A percentile compares a stretch with the other conserved stretches of the same genome.
These are phyloP conservation scores for Microbotryum intermedium DNA, from an alignment of 1,284 basidiomycete genomes.

Conservation along the genomic window DNA sequence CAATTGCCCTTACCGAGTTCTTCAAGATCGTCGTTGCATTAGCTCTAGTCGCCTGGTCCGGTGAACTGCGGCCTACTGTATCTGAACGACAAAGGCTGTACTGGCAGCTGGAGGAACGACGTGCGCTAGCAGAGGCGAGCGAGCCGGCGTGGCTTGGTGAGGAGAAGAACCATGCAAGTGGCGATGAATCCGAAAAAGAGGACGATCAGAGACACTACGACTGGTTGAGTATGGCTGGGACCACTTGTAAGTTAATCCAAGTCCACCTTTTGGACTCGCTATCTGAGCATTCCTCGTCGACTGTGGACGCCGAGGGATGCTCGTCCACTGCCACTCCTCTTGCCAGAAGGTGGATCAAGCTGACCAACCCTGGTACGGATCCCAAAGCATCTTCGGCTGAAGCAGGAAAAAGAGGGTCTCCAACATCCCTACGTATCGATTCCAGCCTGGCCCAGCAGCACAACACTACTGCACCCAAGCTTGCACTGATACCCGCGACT, in stretches of 20 bases:
- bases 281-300: too few species aligned
- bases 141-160: conserved; percentile 4
- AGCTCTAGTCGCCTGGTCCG: conserved; percentile 18
- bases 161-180: background rate
- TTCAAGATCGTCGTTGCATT: conserved; percentile 33
- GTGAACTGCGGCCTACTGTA: conserved; percentile 14
- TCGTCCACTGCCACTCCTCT: too few species aligned
- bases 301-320: too few species aligned
- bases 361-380: too few species aligned
- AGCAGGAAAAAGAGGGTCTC: background rate
- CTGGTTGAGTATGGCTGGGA: too few species aligned
- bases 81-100: conserved; percentile 1
- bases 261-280: too few species aligned
- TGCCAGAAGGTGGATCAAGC: too few species aligned
- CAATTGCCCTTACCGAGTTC: conserved; percentile 32
- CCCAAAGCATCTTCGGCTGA: too few species aligned
- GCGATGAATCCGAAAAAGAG: background rate
- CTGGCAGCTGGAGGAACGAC: background rate
- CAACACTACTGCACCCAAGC: background rate
- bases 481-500: conserved; percentile 18
- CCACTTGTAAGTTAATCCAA: too few species aligned
- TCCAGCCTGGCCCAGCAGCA: background rate
- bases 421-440: background rate
- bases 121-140: background rate
- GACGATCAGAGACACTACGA: background rate